phyloP scores from a whole-genome alignment of 148 eudicot species.

The Rhododendron vialii region DNA sequence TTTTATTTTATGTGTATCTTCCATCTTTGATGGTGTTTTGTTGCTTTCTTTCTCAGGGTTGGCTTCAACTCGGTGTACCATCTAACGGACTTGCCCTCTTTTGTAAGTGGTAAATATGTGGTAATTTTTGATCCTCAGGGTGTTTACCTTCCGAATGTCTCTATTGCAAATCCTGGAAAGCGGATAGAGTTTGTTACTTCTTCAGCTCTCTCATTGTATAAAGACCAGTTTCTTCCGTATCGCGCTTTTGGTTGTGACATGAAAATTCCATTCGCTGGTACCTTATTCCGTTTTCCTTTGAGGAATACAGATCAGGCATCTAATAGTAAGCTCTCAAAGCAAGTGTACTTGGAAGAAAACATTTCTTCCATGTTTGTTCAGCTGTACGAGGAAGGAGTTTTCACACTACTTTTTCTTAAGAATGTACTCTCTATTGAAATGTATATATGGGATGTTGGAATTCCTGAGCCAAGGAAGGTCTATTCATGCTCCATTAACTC shows the following conservation, averaged over 20 bases:
- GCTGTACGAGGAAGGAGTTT: slow-evolving; percentile 88
- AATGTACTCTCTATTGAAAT: slow-evolving; percentile 78
- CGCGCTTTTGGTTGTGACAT: slow-evolving; percentile 97
- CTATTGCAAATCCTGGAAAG: slow-evolving; percentile 94
- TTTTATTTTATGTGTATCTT: background rate
- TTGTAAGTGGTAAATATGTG: slow-evolving; percentile 91
- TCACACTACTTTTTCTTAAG: slow-evolving; percentile 79
- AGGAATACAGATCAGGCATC: slow-evolving; percentile 90
- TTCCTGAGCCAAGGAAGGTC: slow-evolving; percentile 58
- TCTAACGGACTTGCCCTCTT: slow-evolving; percentile 96
- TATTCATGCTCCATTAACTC: slow-evolving; percentile 79
- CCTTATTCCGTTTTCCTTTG: slow-evolving; percentile 96
- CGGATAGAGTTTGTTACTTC: slow-evolving; percentile 88
- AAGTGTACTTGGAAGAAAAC: slow-evolving; percentile 83
- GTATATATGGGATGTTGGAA: slow-evolving; percentile 84
- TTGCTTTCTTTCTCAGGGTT: slow-evolving; percentile 50
- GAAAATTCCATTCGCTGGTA: slow-evolving; percentile 74
- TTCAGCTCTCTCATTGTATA: slow-evolving; percentile 72
- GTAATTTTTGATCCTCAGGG: slow-evolving; percentile 98
- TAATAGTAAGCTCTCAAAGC: slow-evolving; percentile 91
- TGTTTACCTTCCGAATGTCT: slow-evolving; percentile 84
- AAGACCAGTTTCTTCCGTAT: slow-evolving; percentile 92
- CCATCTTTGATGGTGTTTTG: background rate
- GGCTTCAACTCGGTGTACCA: slow-evolving; percentile 99
- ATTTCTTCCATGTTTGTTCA: slow-evolving; percentile 72